Evolutionary conservation across 345 rosid genomes (phyloP).

Genomic region (Cardamine occulta): DNA sequence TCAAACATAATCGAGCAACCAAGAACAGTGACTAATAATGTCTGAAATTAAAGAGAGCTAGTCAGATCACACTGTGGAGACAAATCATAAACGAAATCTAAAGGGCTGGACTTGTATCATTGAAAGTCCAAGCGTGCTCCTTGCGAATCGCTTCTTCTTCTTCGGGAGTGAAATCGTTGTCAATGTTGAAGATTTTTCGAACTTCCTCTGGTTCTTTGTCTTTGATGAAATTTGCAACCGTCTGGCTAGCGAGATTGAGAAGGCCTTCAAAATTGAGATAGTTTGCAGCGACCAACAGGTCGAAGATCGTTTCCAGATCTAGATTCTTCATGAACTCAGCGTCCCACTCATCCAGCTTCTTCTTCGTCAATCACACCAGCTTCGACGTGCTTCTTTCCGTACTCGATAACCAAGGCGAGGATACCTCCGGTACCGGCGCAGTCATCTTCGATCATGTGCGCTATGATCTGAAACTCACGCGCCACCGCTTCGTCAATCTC

Average conservation of each 20-base stretch:
- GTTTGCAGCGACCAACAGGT: background rate
- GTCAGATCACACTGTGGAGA: background rate
- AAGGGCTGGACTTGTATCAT: background rate
- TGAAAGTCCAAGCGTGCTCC: background rate
- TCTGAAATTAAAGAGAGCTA: background rate
- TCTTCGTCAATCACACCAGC: background rate
- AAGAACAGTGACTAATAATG: background rate
- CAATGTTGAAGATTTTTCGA: background rate
- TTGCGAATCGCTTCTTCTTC: background rate
- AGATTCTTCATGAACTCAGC: background rate
- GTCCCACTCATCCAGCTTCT: background rate
- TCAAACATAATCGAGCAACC: background rate
- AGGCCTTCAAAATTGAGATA: background rate
- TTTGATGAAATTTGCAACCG: background rate
- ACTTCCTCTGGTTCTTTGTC: background rate
- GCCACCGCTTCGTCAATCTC: background rate
- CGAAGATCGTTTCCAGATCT: background rate
- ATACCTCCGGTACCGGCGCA: background rate
- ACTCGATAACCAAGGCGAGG: background rate
- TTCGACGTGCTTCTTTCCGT: background rate
- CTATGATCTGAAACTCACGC: conserved; percentile 3
- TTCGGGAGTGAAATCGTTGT: background rate
- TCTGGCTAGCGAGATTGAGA: background rate
- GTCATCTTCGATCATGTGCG: background rate
- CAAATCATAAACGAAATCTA: background rate